Base-by-base conservation (phyloP, 2,329 filamentous ascomycete species). In the Phyllachora maydis region DNA sequence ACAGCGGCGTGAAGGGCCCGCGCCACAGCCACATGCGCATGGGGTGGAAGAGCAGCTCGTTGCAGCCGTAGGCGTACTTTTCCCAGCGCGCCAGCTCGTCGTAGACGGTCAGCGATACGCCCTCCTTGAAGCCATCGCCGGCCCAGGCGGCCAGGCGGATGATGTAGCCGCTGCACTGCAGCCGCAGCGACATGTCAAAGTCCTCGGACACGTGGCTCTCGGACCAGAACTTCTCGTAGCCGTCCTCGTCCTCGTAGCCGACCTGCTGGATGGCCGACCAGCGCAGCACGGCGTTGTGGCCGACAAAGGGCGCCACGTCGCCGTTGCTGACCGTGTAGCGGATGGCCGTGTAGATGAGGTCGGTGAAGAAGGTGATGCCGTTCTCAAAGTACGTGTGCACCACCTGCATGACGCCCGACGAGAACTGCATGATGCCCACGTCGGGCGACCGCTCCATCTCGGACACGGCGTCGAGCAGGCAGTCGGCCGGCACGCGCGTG, bases 21-120 rank as follows among this genome's bases (percentile, higher is more conserved):
- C 59, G 64, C 41, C 59, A 68, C 21, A 67, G 44, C 78, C 78
- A 85, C 35, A 66, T 68, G 29, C 64, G 61, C 29, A 85, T 54
- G 3, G 77, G 78, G 40, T 85, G 63, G 53, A 88, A 85, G 27
- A 85, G 57, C 27, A 85, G 56, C 50, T 83, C 77, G 43, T 76
- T 78, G 48, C 78, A 83, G 18, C 77, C 76, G 37, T 81, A 83
- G 3, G 77, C 78, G 41, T 82, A 82, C 47, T 85, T 85, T 41
- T 85, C 77, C 77, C 78, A 85, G 27, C 77, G 71, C 2, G 75
- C 72, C 29, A 85, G 56, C 45, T 85, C 78, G 45, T 85, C 77
- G 40, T 85, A 82, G 7, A 85, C 75, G 1, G 77, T 85, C 27
- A 85, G 54, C 2, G 77, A 83, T 25, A 85, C 77, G 32, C 78